Base-by-base conservation (phyloP, 495 filamentous ascomycete genomes). In the Daldinia caldariorum region DNA sequence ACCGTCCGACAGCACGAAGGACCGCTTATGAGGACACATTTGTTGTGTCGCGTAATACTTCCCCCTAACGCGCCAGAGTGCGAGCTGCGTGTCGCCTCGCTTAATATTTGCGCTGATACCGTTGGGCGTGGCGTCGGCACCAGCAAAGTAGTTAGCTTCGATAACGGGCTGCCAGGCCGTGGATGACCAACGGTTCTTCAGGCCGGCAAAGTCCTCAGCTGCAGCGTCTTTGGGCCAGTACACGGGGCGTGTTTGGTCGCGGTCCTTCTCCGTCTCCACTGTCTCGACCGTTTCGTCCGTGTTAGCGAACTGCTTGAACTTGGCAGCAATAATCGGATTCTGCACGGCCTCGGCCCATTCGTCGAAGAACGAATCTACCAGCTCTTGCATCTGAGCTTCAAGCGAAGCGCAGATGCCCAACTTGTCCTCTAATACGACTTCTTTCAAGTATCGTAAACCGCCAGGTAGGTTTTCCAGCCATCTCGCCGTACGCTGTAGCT, bases 11-110 rank as follows among this genome's bases (percentile, higher is more conserved):
- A 97, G 86, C 32, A 93, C 90, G 78, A 98, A 97, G 0, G 94
- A 89, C 31, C 94, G 91, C 80, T 97, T 97, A 81, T 97, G 93
- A 13, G 94, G 94, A 77, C 94, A 98, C 94, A 98, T 98, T 77
- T 98, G 94, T 84, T 98, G 94, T 14, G 90, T 91, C n/a, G 92
- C 91, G 76, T 94, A 95, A 80, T 87, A 97, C 56, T 88, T 86
- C 18, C 93, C 94, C 63, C 87, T 87, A 67, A 97, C 84, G 75
- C 93, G 93, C 87, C 95, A 97, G 63, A 97, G 83, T 16, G 94
- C 94, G 4, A 97, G 86, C 78, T 98, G 94, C 0, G 94, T 97
- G 77, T 97, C 94, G 10, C 93, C 92, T 22, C 92, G 87, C 82
- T 97, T 97, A 78, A 97, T 80, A 43, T 88, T 89, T 3, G 90